These are phyloP conservation scores for Crithidia mellificae DNA, from an alignment of 208 protist species.

Conservation along the genomic window DNA sequence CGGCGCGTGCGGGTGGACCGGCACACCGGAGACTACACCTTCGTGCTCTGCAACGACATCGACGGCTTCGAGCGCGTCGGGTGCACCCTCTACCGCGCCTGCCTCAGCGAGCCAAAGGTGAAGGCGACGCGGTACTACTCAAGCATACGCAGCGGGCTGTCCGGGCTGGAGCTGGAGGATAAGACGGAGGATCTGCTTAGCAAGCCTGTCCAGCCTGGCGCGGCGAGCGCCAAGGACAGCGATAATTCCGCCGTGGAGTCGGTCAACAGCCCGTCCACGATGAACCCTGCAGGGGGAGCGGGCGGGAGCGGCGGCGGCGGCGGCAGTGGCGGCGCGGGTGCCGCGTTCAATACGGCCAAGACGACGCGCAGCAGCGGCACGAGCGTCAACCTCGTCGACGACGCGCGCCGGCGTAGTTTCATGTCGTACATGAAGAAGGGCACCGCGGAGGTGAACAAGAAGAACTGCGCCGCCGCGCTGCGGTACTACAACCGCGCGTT, in stretches of 20 bases:
- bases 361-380: constrained; percentile 8
- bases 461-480: constrained; percentile 63
- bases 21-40: constrained; percentile 84
- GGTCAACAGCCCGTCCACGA: neutral
- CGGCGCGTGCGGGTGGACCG: constrained; percentile 68
- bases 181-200: constrained; percentile 27
- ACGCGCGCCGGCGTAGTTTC: constrained; percentile 38
- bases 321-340: constrained; percentile 3
- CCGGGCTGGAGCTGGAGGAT: constrained; percentile 26
- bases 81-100: constrained; percentile 84
- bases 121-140: constrained; percentile 71
- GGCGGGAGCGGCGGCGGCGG: too few relatives aligned
- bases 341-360: neutral
- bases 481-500: constrained; percentile 73
- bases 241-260: constrained; percentile 2
- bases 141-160: constrained; percentile 32
- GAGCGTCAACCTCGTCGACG: constrained; percentile 6
- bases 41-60: constrained; percentile 68
- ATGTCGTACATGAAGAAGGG: constrained; percentile 60
- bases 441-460: constrained; percentile 50
- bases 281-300: too few relatives aligned
- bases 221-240: constrained; percentile 7
- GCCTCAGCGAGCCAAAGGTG: constrained; percentile 79
- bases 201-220: constrained; percentile 21
- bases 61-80: constrained; percentile 62